Percentiles rank a stretch among this genome's conserved stretches.
These are phyloP conservation scores for Candida albicans DNA, from an alignment of 1,139 yeast species.

Conservation along the genomic window DNA sequence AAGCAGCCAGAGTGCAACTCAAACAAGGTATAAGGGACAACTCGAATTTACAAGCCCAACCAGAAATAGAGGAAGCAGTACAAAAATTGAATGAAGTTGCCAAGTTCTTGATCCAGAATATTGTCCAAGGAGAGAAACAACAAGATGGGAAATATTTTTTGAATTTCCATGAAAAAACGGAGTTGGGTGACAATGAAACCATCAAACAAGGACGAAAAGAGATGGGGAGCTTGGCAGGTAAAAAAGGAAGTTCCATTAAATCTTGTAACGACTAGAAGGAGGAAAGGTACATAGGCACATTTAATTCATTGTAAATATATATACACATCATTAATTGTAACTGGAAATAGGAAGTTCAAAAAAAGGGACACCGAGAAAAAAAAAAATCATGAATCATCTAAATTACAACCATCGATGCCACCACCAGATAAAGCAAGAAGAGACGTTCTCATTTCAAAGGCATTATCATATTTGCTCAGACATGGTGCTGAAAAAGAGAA, in stretches of 20 bases:
- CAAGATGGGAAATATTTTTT: conserved; percentile 49
- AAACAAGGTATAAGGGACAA: conserved; percentile 53
- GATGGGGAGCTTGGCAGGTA: conserved; percentile 46
- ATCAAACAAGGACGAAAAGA: conserved; percentile 37
- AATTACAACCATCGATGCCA: conserved; percentile 5
- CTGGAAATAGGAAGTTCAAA: background rate
- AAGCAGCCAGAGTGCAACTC: conserved; percentile 66
- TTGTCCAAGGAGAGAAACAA: conserved; percentile 77
- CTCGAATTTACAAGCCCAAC: conserved; percentile 29
- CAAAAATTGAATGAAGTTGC: conserved; percentile 69
- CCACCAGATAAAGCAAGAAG: conserved; percentile 30
- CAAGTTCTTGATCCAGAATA: conserved; percentile 61
- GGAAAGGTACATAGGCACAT: too few species aligned
- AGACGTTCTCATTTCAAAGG: conserved; percentile 63
- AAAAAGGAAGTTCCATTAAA: conserved; percentile 23
- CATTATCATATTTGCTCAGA: conserved; percentile 72
- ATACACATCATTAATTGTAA: conserved; percentile 5
- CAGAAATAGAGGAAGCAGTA: conserved; percentile 53
- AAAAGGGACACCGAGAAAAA: background rate
- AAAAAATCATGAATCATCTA: conserved; percentile 1
- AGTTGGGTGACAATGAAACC: conserved; percentile 82
- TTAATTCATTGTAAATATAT: background rate
- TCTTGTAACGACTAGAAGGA: conserved; percentile 2
- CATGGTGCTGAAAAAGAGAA: conserved; percentile 82
- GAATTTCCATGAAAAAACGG: conserved; percentile 78